Evolutionary conservation across 805 yeast species (phyloP), one percentile per base, ranked within the genome.

Genomic region (Candida schatavii): DNA sequence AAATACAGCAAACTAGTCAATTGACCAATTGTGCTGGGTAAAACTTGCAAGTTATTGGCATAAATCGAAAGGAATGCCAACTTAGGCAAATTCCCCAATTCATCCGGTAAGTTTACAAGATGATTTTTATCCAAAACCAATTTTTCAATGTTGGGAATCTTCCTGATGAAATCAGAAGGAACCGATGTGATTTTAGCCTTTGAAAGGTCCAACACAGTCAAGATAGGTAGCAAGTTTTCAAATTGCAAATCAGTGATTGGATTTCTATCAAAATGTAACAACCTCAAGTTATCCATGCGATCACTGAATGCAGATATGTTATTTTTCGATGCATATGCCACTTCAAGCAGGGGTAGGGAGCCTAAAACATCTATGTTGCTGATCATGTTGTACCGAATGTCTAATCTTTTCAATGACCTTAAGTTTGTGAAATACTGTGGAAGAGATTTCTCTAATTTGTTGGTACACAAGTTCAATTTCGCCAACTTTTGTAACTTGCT

Each of bases 171-270:
- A 14, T 75, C 77, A 5, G 77, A 71, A 0, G 90, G 83, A 22
- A 93, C 68, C 5, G 86, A 72, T 0, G 96, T 79, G 37, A 93
- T 66, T 52, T 87, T 88, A 1, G 96, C 97, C 54, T 85, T 85
- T 7, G 86, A 79, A 40, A 93, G 66, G 46, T 88, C 88, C 37
- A 93, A 70, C 14, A 81, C 78, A 2, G 88, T 82, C 58, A 89
- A 69, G 46, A 78, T 74, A 9, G 72, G 69, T 59, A 87, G 77
- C 18, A 72, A 59, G 26, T 77, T 78, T 28, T 64, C 66, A 46
- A 81, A 75, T 22, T 69, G 69, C 47, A 87, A 73, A 43, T 77
- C 74, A 0, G 96, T 88, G 42, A 89, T 78, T 4, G 97, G 97
- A 58, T 89, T 90, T 56, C 85, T 78, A 56, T 85, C 89, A 37